Base-by-base conservation (phyloP, 1,139 yeast species). In the Kurtzmaniella natalensis region DNA sequence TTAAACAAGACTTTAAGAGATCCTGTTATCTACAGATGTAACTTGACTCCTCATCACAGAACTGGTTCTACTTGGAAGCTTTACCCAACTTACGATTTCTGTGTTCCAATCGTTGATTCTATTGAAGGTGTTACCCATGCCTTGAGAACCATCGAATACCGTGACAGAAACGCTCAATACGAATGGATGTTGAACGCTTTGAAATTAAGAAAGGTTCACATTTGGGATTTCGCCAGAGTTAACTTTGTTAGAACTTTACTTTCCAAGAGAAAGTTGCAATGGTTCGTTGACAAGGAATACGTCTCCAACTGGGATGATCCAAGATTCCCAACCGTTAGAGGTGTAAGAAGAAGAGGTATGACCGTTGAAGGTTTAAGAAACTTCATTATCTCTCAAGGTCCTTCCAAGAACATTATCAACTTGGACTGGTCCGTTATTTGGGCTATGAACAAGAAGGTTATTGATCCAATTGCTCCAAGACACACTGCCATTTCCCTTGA, bases 291-390 rank as follows among this genome's bases (percentile, higher is more conserved):
- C 70, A 82, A 86, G 59, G 68, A 76, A 26, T 72, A 81, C 49
- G 98, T 92, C 40, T 53, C 75, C 24, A 88, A 87, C 65, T 92
- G 98, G 98, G 96, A 89, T 56, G 98, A 92, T 64, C 97, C 98
- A 51, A 78, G 98, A 62, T 92, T 92, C 88, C 98, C 98, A 47
- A 92, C 98, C 32, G 95, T 89, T 28, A 81, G 96, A 65, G 97
- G 97, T 70, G 96, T 89, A 36, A 85, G 96, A 72, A 81, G 97
- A 75, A 84, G 98, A 71, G 98, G 98, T 71, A 92, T 92, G 97
- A 81, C 96, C 30, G 94, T 92, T 44, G 96, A 92, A 67, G 97
- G 96, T 47, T 78, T 92, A 60, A 79, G 92, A 63, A 84, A 84
- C 70, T 92, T 89, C 53, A 85, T 92, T 48, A 73, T 92, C 44